A percentile compares a stretch with the other conserved stretches of the same genome.
phyloP scores from a whole-genome alignment of 1,284 basidiomycete genomes.

The Cystobasidium slooffiae region DNA sequence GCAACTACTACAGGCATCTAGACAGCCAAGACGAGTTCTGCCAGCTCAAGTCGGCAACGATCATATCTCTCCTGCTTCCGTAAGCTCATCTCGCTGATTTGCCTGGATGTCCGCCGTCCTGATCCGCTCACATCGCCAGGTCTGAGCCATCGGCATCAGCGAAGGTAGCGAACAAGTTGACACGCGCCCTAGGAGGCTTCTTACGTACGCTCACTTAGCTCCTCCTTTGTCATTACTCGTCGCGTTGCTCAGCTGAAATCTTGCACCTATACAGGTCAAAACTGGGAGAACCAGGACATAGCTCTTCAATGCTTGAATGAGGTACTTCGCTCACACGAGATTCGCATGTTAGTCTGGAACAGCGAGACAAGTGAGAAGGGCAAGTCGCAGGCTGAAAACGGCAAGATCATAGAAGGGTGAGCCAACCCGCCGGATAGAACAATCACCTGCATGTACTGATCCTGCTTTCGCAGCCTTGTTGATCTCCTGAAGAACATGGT shows the following conservation, averaged over 20 bases:
- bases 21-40: slow-evolving; percentile 91
- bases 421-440: slow-evolving; percentile 42
- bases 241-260: background rate
- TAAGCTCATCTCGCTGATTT: slow-evolving; percentile 53
- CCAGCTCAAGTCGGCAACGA: slow-evolving; percentile 84
- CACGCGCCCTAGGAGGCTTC: slow-evolving; percentile 35
- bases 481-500: slow-evolving; percentile 64
- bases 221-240: background rate
- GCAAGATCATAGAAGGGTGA: slow-evolving; percentile 64
- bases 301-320: slow-evolving; percentile 87
- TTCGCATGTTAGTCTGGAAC: slow-evolving; percentile 64
- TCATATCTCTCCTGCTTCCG: slow-evolving; percentile 84
- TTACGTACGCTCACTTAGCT: slow-evolving; percentile 45
- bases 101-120: background rate
- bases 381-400: slow-evolving; percentile 45
- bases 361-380: slow-evolving; percentile 50
- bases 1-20: slow-evolving; percentile 64
- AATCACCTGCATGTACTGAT: background rate
- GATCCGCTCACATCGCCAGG: background rate
- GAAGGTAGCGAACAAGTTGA: slow-evolving; percentile 34
- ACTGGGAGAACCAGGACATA: slow-evolving; percentile 77
- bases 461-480: slow-evolving; percentile 64
- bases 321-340: slow-evolving; percentile 78
- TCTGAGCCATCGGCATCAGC: slow-evolving; percentile 29
- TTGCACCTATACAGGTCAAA: slow-evolving; percentile 21